A percentile compares a stretch with the other conserved stretches of the same genome.
phyloP scores from a whole-genome alignment of 768 basidiomycete genomes.

The Pisolithus albus region DNA sequence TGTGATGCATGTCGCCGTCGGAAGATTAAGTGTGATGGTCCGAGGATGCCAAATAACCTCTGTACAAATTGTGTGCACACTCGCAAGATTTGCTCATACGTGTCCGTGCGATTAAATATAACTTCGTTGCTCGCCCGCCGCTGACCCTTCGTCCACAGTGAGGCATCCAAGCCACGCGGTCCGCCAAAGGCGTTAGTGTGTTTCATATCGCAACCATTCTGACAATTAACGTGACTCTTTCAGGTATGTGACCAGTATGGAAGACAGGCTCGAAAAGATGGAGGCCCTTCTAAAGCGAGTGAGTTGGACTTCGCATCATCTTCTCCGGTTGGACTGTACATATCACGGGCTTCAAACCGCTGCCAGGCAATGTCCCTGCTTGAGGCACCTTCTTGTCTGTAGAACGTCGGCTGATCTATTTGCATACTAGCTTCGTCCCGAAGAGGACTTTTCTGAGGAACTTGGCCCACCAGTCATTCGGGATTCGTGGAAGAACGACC shows the following conservation, averaged over 20 bases:
- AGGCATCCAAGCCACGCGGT: constrained; percentile 57
- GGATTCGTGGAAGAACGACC: constrained; percentile 52
- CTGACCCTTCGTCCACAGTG: constrained; percentile 30
- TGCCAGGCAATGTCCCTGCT: no score
- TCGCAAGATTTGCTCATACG: constrained; percentile 50
- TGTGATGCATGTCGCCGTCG: constrained; percentile 54
- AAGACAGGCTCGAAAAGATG: constrained; percentile 52
- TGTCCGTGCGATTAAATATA: constrained; percentile 33
- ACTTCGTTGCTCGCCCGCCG: not conserved
- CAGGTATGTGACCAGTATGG: constrained; percentile 53
- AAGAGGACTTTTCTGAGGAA: constrained; percentile 52
- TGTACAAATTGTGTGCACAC: constrained; percentile 54
- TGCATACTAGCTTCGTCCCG: constrained; percentile 50
- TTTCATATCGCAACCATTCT: not conserved
- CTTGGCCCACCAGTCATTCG: constrained; percentile 57
- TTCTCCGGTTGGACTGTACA: not conserved
- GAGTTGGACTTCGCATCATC: constrained; percentile 10
- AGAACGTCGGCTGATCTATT: not conserved
- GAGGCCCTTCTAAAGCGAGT: constrained; percentile 51
- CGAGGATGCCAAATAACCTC: constrained; percentile 40
- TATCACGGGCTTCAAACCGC: no score
- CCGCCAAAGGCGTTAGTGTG: constrained; percentile 59
- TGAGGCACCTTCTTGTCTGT: not conserved
- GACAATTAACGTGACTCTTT: not conserved
- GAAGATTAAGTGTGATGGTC: constrained; percentile 58